Base-by-base conservation (phyloP, 495 filamentous ascomycete species). In the Jackrogersella minutella region DNA sequence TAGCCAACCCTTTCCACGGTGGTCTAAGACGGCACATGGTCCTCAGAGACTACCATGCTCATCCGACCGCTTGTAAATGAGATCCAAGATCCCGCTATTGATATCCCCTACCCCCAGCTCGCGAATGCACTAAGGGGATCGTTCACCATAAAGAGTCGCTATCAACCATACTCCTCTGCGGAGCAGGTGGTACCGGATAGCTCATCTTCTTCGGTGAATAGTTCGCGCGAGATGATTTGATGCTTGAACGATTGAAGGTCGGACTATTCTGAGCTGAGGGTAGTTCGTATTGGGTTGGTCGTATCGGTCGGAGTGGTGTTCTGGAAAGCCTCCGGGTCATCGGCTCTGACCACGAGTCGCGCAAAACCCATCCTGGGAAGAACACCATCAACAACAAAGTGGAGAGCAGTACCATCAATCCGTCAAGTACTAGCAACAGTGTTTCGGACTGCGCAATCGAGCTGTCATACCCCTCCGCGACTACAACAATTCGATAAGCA, bases 401-500 rank as follows among this genome's bases (percentile, higher is more conserved):
- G 3, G 73, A 70, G 5, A 81, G 37, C 7, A 80, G 65, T 26
- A 81, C 72, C 57, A 74, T 63, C 8, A 73, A 59, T 22, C 76
- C 80, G 61, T 83, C 77, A 24, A 81, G 69, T 34, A 80, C 37
- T 4, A 78, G 58, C 5, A 74, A 64, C 24, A 73, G 37, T 14
- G 59, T 41, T 59, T 74, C 72, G 4, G 60, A 59, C 43, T 64
- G 72, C 22, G 70, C 64, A 39, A 73, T 56, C 1, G 64, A 64
- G 46, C 64, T 70, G 13, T 14, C 37, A 21, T 58, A 62, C 19
- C 70, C 66, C 43, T 73, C 67, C 5, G 64, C 58, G 19, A 69
- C 28, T 2, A 56, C 60, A 24, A 75, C 62, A 11, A 74, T 64
- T 26, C 79, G 72, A 28, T 75, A 76, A 16, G 71, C 58, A 7